phyloP scores from a whole-genome alignment of 176 grass and related monocot genomes.

The Leersia perrieri region DNA sequence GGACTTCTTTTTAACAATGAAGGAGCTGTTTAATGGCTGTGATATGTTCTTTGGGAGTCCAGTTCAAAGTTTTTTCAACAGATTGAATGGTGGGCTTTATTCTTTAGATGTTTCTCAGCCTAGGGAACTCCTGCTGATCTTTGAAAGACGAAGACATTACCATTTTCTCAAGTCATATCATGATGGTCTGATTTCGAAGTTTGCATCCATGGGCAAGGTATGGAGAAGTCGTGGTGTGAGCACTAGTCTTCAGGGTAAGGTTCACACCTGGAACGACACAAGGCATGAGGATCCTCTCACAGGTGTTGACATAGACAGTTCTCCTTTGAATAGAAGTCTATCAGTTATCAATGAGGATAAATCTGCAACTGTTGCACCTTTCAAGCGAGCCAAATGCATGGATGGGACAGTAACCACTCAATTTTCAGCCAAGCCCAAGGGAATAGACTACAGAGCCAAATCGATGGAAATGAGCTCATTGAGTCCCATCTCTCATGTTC shows the following conservation, averaged over 20 bases:
- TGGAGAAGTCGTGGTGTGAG: conserved; percentile 34
- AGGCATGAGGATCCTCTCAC: conserved; percentile 31
- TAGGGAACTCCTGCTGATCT: conserved; percentile 49
- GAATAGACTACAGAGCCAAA: conserved; percentile 33
- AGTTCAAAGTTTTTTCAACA: conserved; percentile 39
- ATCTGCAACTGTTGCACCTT: conserved; percentile 14
- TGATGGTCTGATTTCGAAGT: conserved; percentile 48
- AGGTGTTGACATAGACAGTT: conserved; percentile 44
- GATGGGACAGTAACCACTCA: conserved; percentile 26
- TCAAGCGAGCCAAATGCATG: conserved; percentile 44
- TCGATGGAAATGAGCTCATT: conserved; percentile 32
- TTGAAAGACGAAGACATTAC: conserved; percentile 65
- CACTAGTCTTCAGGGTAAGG: conserved; percentile 35
- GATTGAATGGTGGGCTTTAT: conserved; percentile 71
- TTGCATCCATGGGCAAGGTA: conserved; percentile 47
- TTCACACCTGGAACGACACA: conserved; percentile 45
- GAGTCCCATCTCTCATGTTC: conserved; percentile 25
- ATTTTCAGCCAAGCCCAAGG: conserved; percentile 41
- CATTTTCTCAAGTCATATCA: conserved; percentile 68
- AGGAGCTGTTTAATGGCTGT: conserved; percentile 57
- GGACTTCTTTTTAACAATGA: conserved; percentile 52
- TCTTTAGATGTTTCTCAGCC: conserved; percentile 62
- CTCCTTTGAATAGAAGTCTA: conserved; percentile 43
- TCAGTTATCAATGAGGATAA: conserved; percentile 20
- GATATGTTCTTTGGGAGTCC: conserved; percentile 76